A percentile compares a stretch with the other conserved stretches of the same genome.
phyloP scores from a whole-genome alignment of 306 rosid genomes.

The Sphenostylis stenocarpa region DNA sequence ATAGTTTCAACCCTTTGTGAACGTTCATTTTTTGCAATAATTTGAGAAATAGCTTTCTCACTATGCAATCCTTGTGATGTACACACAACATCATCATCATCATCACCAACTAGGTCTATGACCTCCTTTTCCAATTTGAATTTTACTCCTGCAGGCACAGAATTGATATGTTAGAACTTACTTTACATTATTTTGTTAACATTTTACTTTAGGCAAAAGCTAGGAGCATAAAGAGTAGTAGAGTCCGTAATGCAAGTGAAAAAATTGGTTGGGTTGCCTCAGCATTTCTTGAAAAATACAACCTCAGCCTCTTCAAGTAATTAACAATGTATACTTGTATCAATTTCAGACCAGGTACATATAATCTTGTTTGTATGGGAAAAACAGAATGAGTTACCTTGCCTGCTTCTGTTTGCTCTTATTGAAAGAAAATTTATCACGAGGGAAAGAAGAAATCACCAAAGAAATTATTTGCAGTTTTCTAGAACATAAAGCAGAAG shows the following conservation, averaged over 20 bases:
- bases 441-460: no score
- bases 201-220: background rate
- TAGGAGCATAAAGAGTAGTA: background rate
- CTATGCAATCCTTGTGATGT: background rate
- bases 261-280: background rate
- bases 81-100: background rate
- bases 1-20: background rate
- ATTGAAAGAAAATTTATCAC: background rate
- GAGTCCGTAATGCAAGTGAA: conserved; percentile 9
- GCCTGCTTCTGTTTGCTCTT: no score
- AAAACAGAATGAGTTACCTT: no score
- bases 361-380: background rate
- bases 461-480: no score
- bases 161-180: conserved; percentile 4
- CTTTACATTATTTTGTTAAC: conserved; percentile 1
- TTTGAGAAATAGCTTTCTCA: background rate
- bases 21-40: background rate
- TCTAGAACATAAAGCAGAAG: no score
- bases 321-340: background rate
- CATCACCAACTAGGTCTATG: conserved; percentile 1
- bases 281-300: background rate
- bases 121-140: background rate
- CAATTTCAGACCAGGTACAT: background rate
- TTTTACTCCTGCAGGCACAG: conserved; percentile 20
- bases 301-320: background rate